Conservation (phyloP, 2,329 filamentous ascomycete genomes). For the Ilyonectria sp. region DNA sequence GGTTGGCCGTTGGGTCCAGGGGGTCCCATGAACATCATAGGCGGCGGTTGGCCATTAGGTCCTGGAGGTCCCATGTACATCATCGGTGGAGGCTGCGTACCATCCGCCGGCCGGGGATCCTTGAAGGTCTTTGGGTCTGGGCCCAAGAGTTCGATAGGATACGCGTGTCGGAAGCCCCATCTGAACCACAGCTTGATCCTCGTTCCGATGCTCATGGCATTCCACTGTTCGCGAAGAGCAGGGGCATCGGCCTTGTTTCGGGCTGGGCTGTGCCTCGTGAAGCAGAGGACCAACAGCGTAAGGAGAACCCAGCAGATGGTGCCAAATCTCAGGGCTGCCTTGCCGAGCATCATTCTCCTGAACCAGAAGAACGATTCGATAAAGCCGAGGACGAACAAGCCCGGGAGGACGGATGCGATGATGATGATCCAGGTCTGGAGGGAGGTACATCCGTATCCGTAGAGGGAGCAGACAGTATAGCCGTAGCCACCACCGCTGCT, state of each 20-base stretch:
- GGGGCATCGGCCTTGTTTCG: conserved; percentile 27
- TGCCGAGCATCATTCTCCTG: conserved; percentile 50
- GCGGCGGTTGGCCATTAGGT: conserved; percentile 8
- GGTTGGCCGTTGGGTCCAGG: conserved; percentile 1
- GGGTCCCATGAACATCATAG: conserved; percentile 5
- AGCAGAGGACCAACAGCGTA: conserved; percentile 34
- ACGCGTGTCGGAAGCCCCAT: conserved; percentile 37
- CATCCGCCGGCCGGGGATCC: background rate
- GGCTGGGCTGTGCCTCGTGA: conserved; percentile 31
- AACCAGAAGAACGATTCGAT: conserved; percentile 53
- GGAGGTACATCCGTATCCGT: conserved; percentile 13
- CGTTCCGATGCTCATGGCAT: conserved; percentile 15
- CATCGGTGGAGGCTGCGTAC: conserved; percentile 2
- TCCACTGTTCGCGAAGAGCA: conserved; percentile 34
- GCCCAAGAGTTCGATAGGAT: conserved; percentile 35
- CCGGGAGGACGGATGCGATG: conserved; percentile 45
- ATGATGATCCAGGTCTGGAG: conserved; percentile 44
- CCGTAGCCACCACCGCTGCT: background rate
- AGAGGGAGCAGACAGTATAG: background rate
- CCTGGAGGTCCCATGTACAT: background rate
- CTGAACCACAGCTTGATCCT: conserved; percentile 36
- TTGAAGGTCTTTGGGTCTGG: conserved; percentile 24
- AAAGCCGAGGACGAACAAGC: conserved; percentile 50
- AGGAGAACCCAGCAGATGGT: conserved; percentile 50
- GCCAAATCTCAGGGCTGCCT: conserved; percentile 47